These are phyloP conservation scores for Beauveria scarabaeidicola DNA, from an alignment of 2,329 filamentous ascomycete genomes.

Conservation along the genomic window DNA sequence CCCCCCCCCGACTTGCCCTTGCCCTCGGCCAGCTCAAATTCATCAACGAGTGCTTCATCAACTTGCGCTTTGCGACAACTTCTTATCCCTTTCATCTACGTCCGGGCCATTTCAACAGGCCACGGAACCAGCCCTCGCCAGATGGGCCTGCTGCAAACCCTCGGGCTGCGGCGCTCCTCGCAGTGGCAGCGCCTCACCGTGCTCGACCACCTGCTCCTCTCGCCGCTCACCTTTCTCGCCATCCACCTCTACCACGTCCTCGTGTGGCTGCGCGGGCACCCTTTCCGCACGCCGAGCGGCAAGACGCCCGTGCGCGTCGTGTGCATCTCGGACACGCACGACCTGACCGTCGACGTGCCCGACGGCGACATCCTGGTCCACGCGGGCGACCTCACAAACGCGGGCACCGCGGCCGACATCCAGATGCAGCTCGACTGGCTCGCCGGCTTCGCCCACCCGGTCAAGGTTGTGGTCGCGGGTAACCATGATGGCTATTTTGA, in stretches of 20 bases:
- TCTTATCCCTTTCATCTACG: neutral
- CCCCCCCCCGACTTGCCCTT: too few relatives aligned
- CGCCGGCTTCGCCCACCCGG: constrained; percentile 58
- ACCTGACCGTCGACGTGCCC: constrained; percentile 52
- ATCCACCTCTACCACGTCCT: constrained; percentile 56
- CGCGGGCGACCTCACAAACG: constrained; percentile 74
- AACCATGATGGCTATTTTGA: constrained; percentile 91
- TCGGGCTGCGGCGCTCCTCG: constrained; percentile 40
- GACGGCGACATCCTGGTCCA: constrained; percentile 81
- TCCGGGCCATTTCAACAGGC: neutral
- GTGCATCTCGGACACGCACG: constrained; percentile 87
- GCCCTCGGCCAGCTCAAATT: neutral
- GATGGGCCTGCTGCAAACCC: constrained; percentile 37
- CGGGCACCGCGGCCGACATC: constrained; percentile 63
- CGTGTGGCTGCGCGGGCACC: constrained; percentile 57
- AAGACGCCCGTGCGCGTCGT: constrained; percentile 62
- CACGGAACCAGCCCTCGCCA: neutral
- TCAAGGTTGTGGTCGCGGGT: constrained; percentile 77
- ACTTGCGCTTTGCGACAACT: neutral
- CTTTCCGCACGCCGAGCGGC: constrained; percentile 48
- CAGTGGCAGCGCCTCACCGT: constrained; percentile 43
- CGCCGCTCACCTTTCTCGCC: constrained; percentile 58
- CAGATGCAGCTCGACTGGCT: constrained; percentile 84
- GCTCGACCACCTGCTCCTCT: constrained; percentile 56
- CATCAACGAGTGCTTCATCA: neutral